Evolutionary conservation across 257 asterid genomes (phyloP).

Genomic region (Solanum corneliomulleri): DNA sequence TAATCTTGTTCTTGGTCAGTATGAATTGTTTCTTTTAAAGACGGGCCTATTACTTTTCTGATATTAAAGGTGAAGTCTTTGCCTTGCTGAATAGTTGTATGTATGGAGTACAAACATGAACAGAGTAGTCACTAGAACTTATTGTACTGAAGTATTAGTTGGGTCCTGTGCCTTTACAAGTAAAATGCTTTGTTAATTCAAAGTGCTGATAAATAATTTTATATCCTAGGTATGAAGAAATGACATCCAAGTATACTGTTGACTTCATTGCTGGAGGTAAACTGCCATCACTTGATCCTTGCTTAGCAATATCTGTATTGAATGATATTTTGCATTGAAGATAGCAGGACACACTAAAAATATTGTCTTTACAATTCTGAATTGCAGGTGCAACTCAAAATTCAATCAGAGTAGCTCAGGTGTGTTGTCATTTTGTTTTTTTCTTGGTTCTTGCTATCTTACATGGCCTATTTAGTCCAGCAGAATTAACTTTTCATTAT

Average conservation of each 20-base stretch:
- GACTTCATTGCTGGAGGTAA: constrained; percentile 98
- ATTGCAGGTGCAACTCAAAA: constrained; percentile 90
- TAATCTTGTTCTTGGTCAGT: background rate
- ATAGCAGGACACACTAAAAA: background rate
- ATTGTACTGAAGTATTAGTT: background rate
- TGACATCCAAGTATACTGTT: constrained; percentile 64
- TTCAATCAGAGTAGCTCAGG: constrained; percentile 96
- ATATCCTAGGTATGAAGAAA: constrained; percentile 66
- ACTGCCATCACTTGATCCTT: background rate
- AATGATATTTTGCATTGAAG: background rate
- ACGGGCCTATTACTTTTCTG: background rate
- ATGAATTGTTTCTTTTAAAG: background rate
- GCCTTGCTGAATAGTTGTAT: background rate
- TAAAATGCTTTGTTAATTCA: background rate
- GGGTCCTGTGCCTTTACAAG: background rate
- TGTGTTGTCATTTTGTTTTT: constrained; percentile 5
- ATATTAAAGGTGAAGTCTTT: background rate
- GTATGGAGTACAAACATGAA: background rate
- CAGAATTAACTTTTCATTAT: background rate
- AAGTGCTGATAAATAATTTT: background rate
- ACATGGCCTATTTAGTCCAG: background rate
- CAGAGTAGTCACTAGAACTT: background rate
- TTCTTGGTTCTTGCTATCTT: background rate
- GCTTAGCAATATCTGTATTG: background rate
- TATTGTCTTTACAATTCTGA: background rate